phyloP scores from a whole-genome alignment of 805 yeast species.

The Pichia occidentalis region DNA sequence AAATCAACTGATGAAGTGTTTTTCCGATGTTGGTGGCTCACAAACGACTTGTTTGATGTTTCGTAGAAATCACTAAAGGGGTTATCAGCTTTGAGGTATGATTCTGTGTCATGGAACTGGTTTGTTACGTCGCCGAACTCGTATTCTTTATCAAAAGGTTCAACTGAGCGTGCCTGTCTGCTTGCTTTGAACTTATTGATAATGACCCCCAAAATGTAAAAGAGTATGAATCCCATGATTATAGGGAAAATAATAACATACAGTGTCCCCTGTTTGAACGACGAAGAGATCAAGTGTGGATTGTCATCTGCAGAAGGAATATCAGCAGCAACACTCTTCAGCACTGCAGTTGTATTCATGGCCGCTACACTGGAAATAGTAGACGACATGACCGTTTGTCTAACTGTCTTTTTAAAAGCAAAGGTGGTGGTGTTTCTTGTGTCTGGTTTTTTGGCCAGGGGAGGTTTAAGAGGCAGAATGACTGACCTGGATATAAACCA shows the following conservation, averaged over 20 bases:
- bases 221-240: constrained; percentile 19
- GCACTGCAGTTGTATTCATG: no score
- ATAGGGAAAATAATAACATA: constrained; percentile 25
- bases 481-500: no score
- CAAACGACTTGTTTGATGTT: constrained; percentile 6
- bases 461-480: no score
- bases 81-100: not conserved
- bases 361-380: no score
- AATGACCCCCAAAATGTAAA: constrained; percentile 20
- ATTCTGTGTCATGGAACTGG: not conserved
- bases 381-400: no score
- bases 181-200: constrained; percentile 21
- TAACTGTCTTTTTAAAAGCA: no score
- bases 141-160: constrained; percentile 13
- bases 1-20: constrained; percentile 7
- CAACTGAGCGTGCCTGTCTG: constrained; percentile 19
- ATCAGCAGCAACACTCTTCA: no score
- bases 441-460: no score
- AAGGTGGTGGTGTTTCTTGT: no score
- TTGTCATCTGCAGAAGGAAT: constrained; percentile 14
- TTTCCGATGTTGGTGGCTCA: constrained; percentile 4
- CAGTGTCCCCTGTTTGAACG: constrained; percentile 23
- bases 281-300: constrained; percentile 21
- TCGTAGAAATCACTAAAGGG: constrained; percentile 4
- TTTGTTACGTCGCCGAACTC: constrained; percentile 8